Percentiles rank a stretch among this genome's conserved stretches.
These are phyloP conservation scores for Epichloe gansuensis DNA, from an alignment of 2,329 filamentous ascomycete species.

Conservation along the genomic window DNA sequence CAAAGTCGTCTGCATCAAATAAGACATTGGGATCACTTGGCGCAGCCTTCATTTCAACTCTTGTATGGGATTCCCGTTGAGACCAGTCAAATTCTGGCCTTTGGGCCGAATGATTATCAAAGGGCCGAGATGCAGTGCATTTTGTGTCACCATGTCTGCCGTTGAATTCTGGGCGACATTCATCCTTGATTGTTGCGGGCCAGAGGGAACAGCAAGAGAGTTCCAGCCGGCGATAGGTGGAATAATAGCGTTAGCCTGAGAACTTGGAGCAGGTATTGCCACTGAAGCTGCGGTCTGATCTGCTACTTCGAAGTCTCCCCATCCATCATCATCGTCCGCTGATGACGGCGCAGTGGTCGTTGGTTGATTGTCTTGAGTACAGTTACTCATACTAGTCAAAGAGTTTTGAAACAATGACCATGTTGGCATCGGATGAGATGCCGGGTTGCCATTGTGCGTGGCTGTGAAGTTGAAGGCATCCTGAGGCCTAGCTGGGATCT, in stretches of 20 bases:
- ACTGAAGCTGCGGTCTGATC: conserved; percentile 13
- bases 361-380: conserved; percentile 6
- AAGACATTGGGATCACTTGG: conserved; percentile 41
- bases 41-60: conserved; percentile 13
- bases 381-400: conserved; percentile 9
- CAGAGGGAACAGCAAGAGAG: neutral
- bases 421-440: conserved; percentile 13
- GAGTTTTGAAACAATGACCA: conserved; percentile 21
- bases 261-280: neutral
- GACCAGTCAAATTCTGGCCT: conserved; percentile 5
- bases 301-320: conserved; percentile 57
- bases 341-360: neutral
- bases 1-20: conserved; percentile 52
- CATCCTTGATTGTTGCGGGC: neutral
- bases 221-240: neutral
- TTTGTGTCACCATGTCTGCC: neutral
- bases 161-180: neutral
- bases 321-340: conserved; percentile 47
- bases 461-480: conserved; percentile 16
- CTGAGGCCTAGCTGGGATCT: conserved; percentile 5
- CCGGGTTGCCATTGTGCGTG: conserved; percentile 9
- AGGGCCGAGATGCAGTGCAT: neutral
- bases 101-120: conserved; percentile 7
- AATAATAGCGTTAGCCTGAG: neutral
- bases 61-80: conserved; percentile 8